Evolutionary conservation across 192 early-diverging fungal species (phyloP).

Genomic region (Backusella mclennaniae): DNA sequence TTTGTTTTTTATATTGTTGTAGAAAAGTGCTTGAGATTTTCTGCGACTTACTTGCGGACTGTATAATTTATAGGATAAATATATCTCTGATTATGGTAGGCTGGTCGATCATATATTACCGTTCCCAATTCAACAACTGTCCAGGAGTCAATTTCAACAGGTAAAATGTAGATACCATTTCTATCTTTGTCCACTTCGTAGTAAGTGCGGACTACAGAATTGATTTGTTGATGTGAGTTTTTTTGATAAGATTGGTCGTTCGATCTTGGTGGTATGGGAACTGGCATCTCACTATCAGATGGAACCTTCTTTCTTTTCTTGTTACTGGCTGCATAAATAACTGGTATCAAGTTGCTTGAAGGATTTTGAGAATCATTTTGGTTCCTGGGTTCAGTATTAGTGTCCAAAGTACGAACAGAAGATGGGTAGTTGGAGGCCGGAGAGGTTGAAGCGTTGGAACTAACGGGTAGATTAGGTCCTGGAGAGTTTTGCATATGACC

Average conservation of each 20-base stretch:
- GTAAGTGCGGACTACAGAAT: slow-evolving; percentile 27
- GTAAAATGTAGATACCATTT: slow-evolving; percentile 70
- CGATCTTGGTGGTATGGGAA: not conserved
- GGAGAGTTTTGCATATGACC: not conserved
- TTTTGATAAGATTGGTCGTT: not conserved
- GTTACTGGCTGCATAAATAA: not conserved
- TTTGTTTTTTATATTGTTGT: not conserved
- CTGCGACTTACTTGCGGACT: slow-evolving; percentile 40
- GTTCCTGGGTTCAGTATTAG: not conserved
- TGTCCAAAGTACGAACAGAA: not conserved
- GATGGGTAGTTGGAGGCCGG: not conserved
- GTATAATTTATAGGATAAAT: slow-evolving; percentile 91
- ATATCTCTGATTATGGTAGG: slow-evolving; percentile 88
- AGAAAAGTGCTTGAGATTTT: not conserved
- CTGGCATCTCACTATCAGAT: not conserved
- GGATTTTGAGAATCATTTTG: not conserved
- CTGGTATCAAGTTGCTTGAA: not conserved
- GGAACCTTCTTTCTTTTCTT: not conserved
- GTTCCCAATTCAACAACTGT: slow-evolving; percentile 71
- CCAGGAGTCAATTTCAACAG: slow-evolving; percentile 74
- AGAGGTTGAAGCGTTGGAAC: not conserved
- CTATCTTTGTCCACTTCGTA: slow-evolving; percentile 53
- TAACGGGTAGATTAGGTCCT: not conserved
- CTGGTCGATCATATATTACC: slow-evolving; percentile 70
- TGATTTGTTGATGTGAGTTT: slow-evolving; percentile 11